These are phyloP conservation scores for Sporothrix variecibatus DNA, from an alignment of 2,329 filamentous ascomycete species.

Conservation along the genomic window DNA sequence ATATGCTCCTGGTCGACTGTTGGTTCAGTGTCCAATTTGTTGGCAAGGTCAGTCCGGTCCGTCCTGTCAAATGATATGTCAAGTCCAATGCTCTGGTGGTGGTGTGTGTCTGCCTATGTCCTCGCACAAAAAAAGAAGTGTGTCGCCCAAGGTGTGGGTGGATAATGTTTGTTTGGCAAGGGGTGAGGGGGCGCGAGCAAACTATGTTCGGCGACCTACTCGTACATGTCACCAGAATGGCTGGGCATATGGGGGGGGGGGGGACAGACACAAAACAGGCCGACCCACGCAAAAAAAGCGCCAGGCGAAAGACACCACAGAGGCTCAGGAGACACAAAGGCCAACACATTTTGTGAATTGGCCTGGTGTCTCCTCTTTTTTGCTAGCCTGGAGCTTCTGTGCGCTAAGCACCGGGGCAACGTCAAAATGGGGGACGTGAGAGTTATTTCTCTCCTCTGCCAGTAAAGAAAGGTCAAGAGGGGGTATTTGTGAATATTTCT, in stretches of 20 bases:
- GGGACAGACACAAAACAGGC: background rate
- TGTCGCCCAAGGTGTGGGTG: constrained; percentile 23
- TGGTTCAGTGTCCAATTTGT: background rate
- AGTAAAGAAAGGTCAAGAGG: background rate
- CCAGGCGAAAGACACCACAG: background rate
- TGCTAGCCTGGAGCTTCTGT: background rate
- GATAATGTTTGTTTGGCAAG: constrained; percentile 18
- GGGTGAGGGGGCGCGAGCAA: background rate
- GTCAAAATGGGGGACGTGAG: background rate
- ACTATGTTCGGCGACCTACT: constrained; percentile 21
- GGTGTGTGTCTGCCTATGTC: constrained; percentile 9
- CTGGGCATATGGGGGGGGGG: background rate
- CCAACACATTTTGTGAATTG: background rate
- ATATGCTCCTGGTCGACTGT: background rate
- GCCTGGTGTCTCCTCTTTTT: background rate
- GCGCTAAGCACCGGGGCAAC: background rate
- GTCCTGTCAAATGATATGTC: background rate
- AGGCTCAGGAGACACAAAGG: constrained; percentile 1
- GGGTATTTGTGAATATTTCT: background rate
- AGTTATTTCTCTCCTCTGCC: background rate
- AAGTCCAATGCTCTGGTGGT: background rate
- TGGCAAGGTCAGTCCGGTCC: background rate
- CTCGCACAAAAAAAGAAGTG: background rate
- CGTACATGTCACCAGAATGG: background rate
- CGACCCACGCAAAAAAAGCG: constrained; percentile 6